phyloP scores from a whole-genome alignment of 2,329 filamentous ascomycete species.

The Alternaria rosae region DNA sequence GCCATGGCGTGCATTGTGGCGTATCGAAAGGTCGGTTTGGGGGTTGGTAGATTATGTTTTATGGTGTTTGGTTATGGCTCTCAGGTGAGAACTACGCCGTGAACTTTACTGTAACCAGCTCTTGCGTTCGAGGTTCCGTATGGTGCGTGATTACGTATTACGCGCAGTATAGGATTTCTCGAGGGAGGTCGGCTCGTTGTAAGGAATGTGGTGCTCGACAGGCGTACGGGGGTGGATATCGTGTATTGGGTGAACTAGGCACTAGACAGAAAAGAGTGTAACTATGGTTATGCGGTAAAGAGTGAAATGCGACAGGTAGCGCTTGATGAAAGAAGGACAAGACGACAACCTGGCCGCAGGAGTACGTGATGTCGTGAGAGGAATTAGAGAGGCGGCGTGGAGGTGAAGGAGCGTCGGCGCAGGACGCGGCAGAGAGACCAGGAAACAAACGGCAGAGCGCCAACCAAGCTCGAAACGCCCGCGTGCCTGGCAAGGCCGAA shows the following conservation, averaged over 20 bases:
- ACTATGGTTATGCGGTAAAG: slow-evolving; percentile 34
- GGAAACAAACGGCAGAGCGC: slow-evolving; percentile 27
- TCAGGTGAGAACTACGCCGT: background rate
- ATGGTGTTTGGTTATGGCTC: background rate
- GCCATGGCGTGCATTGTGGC: slow-evolving; percentile 24
- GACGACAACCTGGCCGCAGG: slow-evolving; percentile 50
- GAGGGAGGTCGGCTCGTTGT: slow-evolving; percentile 25
- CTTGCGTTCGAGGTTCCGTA: slow-evolving; percentile 5
- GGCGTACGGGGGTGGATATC: slow-evolving; percentile 33
- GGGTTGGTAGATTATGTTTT: slow-evolving; percentile 3
- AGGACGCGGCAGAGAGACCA: slow-evolving; percentile 15
- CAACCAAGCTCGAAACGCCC: slow-evolving; percentile 29
- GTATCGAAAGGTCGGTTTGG: slow-evolving; percentile 1
- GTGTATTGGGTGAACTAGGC: slow-evolving; percentile 29
- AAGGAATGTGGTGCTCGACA: slow-evolving; percentile 40
- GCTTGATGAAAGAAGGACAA: slow-evolving; percentile 49
- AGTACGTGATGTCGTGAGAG: slow-evolving; percentile 24
- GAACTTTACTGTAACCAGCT: slow-evolving; percentile 18
- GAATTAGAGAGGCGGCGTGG: slow-evolving; percentile 28
- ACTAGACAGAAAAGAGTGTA: slow-evolving; percentile 45
- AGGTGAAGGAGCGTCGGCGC: slow-evolving; percentile 18
- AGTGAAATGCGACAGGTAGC: slow-evolving; percentile 46
- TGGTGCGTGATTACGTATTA: slow-evolving; percentile 34
- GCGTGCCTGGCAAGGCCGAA: slow-evolving; percentile 27
- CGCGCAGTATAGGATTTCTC: slow-evolving; percentile 22